A percentile compares a stretch with the other conserved stretches of the same genome.
phyloP scores from a whole-genome alignment of 768 basidiomycete genomes.

The Boletus fagicola region DNA sequence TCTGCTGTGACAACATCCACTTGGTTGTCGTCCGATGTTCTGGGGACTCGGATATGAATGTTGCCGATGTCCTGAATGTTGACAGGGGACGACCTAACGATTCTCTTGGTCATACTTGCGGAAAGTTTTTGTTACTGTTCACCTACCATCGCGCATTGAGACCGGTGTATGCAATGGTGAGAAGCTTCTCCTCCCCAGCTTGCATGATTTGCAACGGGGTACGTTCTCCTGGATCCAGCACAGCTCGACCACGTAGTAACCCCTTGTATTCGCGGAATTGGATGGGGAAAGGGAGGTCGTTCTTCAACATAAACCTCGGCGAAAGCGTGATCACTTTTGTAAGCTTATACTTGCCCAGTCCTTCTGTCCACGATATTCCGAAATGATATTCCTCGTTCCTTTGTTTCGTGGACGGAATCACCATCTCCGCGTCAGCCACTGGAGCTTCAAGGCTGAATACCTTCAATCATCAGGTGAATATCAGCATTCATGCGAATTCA shows the following conservation, averaged over 20 bases:
- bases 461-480: slow-evolving; percentile 35
- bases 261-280: slow-evolving; percentile 85
- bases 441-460: slow-evolving; percentile 90
- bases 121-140: neutral
- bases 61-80: slow-evolving; percentile 89
- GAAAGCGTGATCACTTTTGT: slow-evolving; percentile 90
- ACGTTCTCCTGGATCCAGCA: slow-evolving; percentile 66
- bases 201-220: slow-evolving; percentile 67
- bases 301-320: slow-evolving; percentile 89
- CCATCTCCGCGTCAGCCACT: slow-evolving; percentile 81
- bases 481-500: slow-evolving; percentile 6
- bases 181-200: slow-evolving; percentile 63
- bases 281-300: slow-evolving; percentile 65
- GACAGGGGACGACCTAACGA: slow-evolving; percentile 82
- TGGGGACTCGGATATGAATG: slow-evolving; percentile 68
- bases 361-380: slow-evolving; percentile 91
- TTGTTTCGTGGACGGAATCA: slow-evolving; percentile 61
- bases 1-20: slow-evolving; percentile 70
- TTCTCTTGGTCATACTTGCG: neutral
- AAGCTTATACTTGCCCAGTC: slow-evolving; percentile 95
- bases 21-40: slow-evolving; percentile 36
- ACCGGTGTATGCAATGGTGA: slow-evolving; percentile 86
- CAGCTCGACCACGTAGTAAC: slow-evolving; percentile 56
- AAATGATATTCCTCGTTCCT: slow-evolving; percentile 70
- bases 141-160: slow-evolving; percentile 77